Evolutionary conservation across 2,329 filamentous ascomycete genomes (phyloP), one percentile per base, ranked within the genome.

Genomic region (Alternaria solani): DNA sequence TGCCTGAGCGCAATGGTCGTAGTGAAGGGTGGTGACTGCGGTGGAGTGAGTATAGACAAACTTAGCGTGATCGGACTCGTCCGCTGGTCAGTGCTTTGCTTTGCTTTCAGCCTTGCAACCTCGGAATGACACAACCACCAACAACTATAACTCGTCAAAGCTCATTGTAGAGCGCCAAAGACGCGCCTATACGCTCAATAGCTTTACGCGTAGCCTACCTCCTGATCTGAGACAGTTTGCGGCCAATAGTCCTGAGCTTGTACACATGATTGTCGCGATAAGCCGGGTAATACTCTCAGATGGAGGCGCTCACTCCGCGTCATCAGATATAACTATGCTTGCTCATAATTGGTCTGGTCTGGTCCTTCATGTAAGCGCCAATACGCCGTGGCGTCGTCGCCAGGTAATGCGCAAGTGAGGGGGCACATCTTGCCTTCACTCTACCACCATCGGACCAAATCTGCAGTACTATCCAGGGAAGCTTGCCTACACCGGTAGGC

Each of bases 11-110:
- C 43, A 63, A 62, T 63, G 57, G 55, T 42, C 16, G 54, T 14
- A n/a, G 49, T 12, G 25, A 46, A 47, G 25, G 12, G n/a, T 48
- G 38, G 55, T 52, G 47, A 47, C 42, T 51, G 32, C 5, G 57
- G 60, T 71, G 61, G 66, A 67, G 69, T 74, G 69, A 75, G 65
- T 62, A 71, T 51, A 59, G 65, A 68, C 66, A 71, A 71, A 63
- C 62, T 61, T 65, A 58, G 65, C 62, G 62, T 51, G n/a, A 51
- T 51, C 9, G 39, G 32, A 49, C 44, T 56, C 28, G 20, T 32
- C 26, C 25, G 38, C 23, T 68, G 63, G 69, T 42, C 69, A 41
- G 67, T 69, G 69, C 66, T 69, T 63, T 62, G 69, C 66, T 69
- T 63, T 62, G 39, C 34, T 61, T 61, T 0, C 11, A 30, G 9